Conservation (phyloP, 2,329 filamentous ascomycete species). For the Colletotrichum sidae region DNA sequence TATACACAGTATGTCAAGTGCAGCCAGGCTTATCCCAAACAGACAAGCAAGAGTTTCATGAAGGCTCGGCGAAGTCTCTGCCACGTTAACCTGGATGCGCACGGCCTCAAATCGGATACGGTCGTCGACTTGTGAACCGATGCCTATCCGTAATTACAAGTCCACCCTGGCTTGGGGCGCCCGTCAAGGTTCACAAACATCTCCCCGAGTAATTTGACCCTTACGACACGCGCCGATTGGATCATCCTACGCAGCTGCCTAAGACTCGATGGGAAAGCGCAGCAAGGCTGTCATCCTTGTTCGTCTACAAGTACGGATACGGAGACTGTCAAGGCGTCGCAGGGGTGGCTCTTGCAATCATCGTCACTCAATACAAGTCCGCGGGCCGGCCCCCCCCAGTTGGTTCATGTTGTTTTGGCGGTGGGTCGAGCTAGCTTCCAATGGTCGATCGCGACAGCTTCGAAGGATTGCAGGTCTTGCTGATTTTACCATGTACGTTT, state of each 20-base stretch:
- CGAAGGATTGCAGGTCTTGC: conserved; percentile 4
- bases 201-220: too few species aligned
- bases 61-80: neutral
- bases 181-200: neutral
- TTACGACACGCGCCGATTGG: too few species aligned
- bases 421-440: conserved; percentile 3
- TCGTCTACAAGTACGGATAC: too few species aligned
- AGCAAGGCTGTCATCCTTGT: too few species aligned
- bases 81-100: conserved; percentile 13
- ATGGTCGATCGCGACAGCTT: neutral
- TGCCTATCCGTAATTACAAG: neutral
- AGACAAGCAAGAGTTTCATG: conserved; percentile 1
- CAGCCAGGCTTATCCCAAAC: too few species aligned
- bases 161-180: conserved; percentile 9
- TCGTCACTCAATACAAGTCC: too few species aligned
- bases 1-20: too few species aligned
- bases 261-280: conserved; percentile 2
- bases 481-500: neutral
- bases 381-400: neutral
- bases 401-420: neutral
- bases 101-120: conserved; percentile 2
- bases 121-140: neutral
- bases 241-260: neutral
- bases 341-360: too few species aligned
- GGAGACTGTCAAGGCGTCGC: too few species aligned